Evolutionary conservation across 495 filamentous ascomycete species (phyloP).

Genomic region (Glonium stellatum): DNA sequence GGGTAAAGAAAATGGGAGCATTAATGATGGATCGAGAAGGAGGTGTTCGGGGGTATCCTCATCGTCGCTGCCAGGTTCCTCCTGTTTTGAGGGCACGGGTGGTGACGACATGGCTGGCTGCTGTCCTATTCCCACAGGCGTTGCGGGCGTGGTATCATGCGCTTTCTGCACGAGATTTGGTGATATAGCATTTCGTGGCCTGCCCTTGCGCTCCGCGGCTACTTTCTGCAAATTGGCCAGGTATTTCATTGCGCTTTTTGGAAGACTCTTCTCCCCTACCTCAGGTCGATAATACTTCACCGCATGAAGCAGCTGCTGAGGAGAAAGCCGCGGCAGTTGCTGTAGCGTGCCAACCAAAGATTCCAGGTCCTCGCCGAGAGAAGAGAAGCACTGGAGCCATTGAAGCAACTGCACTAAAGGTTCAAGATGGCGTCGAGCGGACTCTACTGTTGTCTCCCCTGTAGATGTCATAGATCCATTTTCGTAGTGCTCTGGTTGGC

Average conservation of each 20-base stretch:
- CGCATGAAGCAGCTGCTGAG: slow-evolving; percentile 85
- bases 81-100: slow-evolving; percentile 16
- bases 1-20: slow-evolving; percentile 88
- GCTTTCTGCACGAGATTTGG: slow-evolving; percentile 16
- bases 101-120: slow-evolving; percentile 12
- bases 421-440: slow-evolving; percentile 73
- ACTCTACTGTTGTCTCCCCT: slow-evolving; percentile 78
- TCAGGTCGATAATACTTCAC: slow-evolving; percentile 90
- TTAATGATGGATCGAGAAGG: slow-evolving; percentile 80
- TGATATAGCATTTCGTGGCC: slow-evolving; percentile 34
- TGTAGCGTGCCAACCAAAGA: slow-evolving; percentile 77
- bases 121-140: slow-evolving; percentile 16
- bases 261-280: slow-evolving; percentile 87
- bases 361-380: slow-evolving; percentile 84
- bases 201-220: slow-evolving; percentile 47
- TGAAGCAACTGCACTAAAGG: slow-evolving; percentile 93
- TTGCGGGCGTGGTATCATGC: slow-evolving; percentile 19
- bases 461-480: slow-evolving; percentile 79
- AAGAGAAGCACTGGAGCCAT: slow-evolving; percentile 97
- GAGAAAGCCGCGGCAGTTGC: slow-evolving; percentile 75
- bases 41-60: slow-evolving; percentile 61
- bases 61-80: slow-evolving; percentile 26
- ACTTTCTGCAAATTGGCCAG: slow-evolving; percentile 75
- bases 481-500: slow-evolving; percentile 92
- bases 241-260: slow-evolving; percentile 80